Base-by-base conservation (phyloP, 768 basidiomycete genomes). In the Antrodiella citrinella region DNA sequence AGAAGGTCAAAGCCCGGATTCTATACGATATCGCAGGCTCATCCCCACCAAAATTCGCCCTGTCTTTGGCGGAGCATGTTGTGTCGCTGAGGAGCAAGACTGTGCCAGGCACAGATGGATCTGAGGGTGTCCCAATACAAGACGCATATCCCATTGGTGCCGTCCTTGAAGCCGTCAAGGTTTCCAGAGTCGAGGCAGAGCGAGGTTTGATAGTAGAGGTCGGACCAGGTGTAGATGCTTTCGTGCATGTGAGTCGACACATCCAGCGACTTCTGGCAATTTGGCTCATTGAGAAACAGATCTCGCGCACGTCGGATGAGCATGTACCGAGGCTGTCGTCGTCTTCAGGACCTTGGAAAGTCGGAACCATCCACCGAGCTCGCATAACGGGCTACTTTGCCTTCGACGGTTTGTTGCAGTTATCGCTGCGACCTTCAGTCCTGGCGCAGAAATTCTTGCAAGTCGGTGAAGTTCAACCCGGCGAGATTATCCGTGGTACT, bases 261-360 rank as follows among this genome's bases (percentile, higher is more conserved):
- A n/a, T n/a, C n/a, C n/a, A n/a, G n/a, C n/a, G n/a, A n/a, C n/a
- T n/a, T n/a, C n/a, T n/a, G n/a, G n/a, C n/a, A n/a, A n/a, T n/a
- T n/a, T n/a, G 51, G 45, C 50, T 47, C 44, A 46, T 19, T 25
- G 42, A 13, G 22, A 12, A 50, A 18, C 45, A 98, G 92, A 96
- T 99, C 59, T 96, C 95, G 10, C 91, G 96, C 64, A 73, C 86
- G 43, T 88, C 91, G 7, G 93, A 98, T 62, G 89, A 93, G 43
- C 91, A 91, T 62, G 71, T 92, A n/a, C 77, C 86, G 13, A 75
- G 82, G n/a, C 69, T 96, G 20, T 79, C 86, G 4, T 52, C 67
- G 4, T 66, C 74, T n/a, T 80, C 83, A 19, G 87, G 89, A 15
- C 77, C 84, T 19, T 97, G 86, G 86, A 88, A 82, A 65, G 61